phyloP scores from a whole-genome alignment of 352 stramenopile species.

The Globisporangium recalcitrans region DNA sequence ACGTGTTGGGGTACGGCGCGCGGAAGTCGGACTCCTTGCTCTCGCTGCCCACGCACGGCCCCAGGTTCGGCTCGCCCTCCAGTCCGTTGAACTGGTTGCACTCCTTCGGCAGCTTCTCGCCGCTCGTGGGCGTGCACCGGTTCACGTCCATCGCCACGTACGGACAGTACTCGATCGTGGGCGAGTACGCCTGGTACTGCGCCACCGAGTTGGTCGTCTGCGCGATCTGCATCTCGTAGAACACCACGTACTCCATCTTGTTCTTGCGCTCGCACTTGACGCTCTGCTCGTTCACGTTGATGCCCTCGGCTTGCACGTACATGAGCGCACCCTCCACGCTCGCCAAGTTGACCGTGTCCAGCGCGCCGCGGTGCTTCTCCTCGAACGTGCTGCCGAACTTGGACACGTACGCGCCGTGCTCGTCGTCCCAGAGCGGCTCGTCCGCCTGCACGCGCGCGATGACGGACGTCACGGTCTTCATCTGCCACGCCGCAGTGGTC shows the following conservation, averaged over 20 bases:
- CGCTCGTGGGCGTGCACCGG: conserved; percentile 18
- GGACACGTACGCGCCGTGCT: conserved; percentile 19
- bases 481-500: neutral
- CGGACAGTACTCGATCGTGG: conserved; percentile 13
- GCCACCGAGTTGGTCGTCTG: conserved; percentile 19
- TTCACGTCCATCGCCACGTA: conserved; percentile 13
- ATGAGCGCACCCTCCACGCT: conserved; percentile 72
- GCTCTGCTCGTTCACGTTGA: conserved; percentile 24
- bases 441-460: conserved; percentile 30
- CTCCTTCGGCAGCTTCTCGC: conserved; percentile 14
- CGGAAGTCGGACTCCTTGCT: conserved; percentile 17
- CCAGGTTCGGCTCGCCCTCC: conserved; percentile 20
- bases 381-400: conserved; percentile 26
- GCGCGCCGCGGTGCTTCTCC: conserved; percentile 20
- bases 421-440: conserved; percentile 24
- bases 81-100: conserved; percentile 24
- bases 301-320: conserved; percentile 79
- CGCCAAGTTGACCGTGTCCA: conserved; percentile 74
- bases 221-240: conserved; percentile 29
- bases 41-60: conserved; percentile 12
- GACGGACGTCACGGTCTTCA: conserved; percentile 23
- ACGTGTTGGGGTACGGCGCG: conserved; percentile 28
- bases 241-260: conserved; percentile 29
- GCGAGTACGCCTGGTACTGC: conserved; percentile 14
- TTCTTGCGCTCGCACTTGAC: conserved; percentile 30